phyloP scores from a whole-genome alignment of 352 stramenopile species.

The Pythium coloratum region DNA sequence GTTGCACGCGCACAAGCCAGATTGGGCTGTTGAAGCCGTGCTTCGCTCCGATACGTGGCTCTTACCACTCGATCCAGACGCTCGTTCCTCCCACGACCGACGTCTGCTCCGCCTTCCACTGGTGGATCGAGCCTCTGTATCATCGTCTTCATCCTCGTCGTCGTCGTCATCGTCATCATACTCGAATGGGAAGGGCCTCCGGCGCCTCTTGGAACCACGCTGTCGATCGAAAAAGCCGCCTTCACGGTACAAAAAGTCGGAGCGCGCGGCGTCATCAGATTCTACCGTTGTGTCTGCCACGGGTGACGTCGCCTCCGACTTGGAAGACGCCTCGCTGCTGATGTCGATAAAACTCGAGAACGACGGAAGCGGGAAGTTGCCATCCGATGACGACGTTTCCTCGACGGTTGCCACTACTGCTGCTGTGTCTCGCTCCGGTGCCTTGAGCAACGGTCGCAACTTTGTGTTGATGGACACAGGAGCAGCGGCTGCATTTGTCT shows the following conservation, averaged over 20 bases:
- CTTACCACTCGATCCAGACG: slow-evolving; percentile 6
- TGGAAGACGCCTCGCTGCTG: slow-evolving; percentile 15
- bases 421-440: slow-evolving; percentile 1
- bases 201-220: slow-evolving; percentile 52
- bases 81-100: slow-evolving; percentile 10
- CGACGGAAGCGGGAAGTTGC: slow-evolving; percentile 54
- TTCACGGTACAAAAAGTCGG: slow-evolving; percentile 76
- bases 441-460: slow-evolving; percentile 12
- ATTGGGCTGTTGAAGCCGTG: slow-evolving; percentile 12
- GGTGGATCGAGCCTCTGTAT: neutral
- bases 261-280: slow-evolving; percentile 35
- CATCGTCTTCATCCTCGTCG: slow-evolving; percentile 19
- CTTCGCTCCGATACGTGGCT: slow-evolving; percentile 16
- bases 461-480: slow-evolving; percentile 7
- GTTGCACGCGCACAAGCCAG: slow-evolving; percentile 7
- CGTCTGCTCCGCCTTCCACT: neutral
- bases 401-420: neutral
- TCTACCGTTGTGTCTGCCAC: slow-evolving; percentile 29
- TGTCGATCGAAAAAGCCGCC: slow-evolving; percentile 83
- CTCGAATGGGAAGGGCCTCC: slow-evolving; percentile 59
- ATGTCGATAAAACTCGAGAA: slow-evolving; percentile 57
- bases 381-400: slow-evolving; percentile 11
- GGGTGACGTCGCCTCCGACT: slow-evolving; percentile 8
- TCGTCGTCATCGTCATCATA: slow-evolving; percentile 34
- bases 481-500: slow-evolving; percentile 15